A percentile compares a stretch with the other conserved stretches of the same genome.
Evolutionary conservation across 768 basidiomycete species (phyloP).

Genomic region (Lentinula sp.): DNA sequence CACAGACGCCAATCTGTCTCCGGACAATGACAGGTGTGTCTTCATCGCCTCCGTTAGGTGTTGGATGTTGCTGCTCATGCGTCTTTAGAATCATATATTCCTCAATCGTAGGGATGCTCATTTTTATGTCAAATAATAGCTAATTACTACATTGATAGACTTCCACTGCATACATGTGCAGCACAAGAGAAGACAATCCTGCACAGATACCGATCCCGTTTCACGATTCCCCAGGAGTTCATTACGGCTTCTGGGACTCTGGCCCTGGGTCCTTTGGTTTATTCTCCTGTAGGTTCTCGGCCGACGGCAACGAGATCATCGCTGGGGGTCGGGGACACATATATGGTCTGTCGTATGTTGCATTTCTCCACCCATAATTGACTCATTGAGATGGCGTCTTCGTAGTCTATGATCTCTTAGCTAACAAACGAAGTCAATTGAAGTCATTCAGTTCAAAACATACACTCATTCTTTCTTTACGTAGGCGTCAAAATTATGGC

Average conservation of each 20-base stretch:
- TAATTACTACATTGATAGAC: conserved; percentile 34
- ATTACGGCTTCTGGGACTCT: conserved; percentile 23
- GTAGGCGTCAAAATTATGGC: conserved; percentile 69
- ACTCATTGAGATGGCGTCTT: not conserved
- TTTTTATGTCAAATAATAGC: not conserved
- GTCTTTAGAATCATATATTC: conserved; percentile 81
- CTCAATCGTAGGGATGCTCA: conserved; percentile 56
- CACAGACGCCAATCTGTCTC: conserved; percentile 88
- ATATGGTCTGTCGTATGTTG: conserved; percentile 40
- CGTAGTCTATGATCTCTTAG: conserved; percentile 86
- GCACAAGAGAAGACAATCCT: conserved; percentile 54
- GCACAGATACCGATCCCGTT: conserved; percentile 60
- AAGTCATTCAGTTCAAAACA: not conserved
- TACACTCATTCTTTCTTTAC: not conserved
- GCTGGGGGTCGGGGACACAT: conserved; percentile 85
- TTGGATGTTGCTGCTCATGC: not conserved
- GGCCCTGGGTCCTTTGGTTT: conserved; percentile 60
- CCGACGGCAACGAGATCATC: conserved; percentile 92
- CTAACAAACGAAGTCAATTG: conserved; percentile 51
- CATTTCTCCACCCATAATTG: not conserved
- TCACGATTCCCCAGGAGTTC: conserved; percentile 33
- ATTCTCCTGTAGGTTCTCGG: conserved; percentile 94
- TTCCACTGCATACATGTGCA: conserved; percentile 70
- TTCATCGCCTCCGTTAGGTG: not conserved
- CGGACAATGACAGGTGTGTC: conserved; percentile 75